These are phyloP conservation scores for Laburnicola sp. DNA, from an alignment of 2,329 filamentous ascomycete genomes.

Conservation along the genomic window DNA sequence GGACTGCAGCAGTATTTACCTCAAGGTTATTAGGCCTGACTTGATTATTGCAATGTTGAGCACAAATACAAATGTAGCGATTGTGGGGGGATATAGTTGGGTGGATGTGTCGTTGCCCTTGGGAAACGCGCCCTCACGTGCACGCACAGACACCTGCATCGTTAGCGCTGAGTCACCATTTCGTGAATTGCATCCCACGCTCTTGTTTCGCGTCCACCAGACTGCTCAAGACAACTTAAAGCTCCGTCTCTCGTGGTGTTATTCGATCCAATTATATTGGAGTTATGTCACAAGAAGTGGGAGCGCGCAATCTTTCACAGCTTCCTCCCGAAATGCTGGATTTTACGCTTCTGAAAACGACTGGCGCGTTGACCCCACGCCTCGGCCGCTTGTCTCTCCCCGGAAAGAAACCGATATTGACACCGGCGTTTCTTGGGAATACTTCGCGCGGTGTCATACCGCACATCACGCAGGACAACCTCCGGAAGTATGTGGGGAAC, in stretches of 20 bases:
- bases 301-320: conserved; percentile 22
- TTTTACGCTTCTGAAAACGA: conserved; percentile 49
- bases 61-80: no score
- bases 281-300: conserved; percentile 15
- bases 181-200: not conserved
- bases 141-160: not conserved
- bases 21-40: no score
- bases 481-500: conserved; percentile 66
- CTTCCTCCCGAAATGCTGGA: conserved; percentile 48
- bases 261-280: not conserved
- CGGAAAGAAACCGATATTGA: conserved; percentile 69
- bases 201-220: not conserved
- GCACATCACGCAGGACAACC: conserved; percentile 85
- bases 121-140: conserved; percentile 3
- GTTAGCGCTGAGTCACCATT: not conserved
- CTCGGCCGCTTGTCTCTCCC: conserved; percentile 68
- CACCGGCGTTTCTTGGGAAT: conserved; percentile 78
- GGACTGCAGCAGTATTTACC: no score
- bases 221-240: not conserved
- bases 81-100: no score
- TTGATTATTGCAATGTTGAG: no score
- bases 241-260: not conserved
- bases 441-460: conserved; percentile 84
- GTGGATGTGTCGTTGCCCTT: no score
- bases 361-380: conserved; percentile 57